Evolutionary conservation across 805 yeast genomes (phyloP), one percentile per base, ranked within the genome.

Genomic region (Clavispora phyllophila): DNA sequence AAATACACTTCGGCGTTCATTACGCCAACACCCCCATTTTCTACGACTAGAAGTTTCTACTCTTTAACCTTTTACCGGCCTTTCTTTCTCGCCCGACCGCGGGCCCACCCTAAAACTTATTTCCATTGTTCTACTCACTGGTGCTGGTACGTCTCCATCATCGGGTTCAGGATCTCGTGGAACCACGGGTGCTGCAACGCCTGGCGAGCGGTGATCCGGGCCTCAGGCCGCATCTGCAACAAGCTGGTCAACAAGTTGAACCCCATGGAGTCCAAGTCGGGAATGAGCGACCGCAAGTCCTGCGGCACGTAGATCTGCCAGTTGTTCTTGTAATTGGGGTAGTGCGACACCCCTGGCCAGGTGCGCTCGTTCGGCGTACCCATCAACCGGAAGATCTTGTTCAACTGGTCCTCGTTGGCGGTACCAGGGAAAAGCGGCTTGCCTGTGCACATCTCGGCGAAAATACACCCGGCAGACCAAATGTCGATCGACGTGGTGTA

Each of bases 361-460:
- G 95, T 83, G 47, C 84, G 73, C 63, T 93, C 99, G 57, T 84
- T 87, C 32, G 99, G 99, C 2, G 99, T 93, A 18, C 99, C 99
- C 85, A 93, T 81, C 20, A 90, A 72, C 60, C 95, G 80, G 70
- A 93, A 93, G 40, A 93, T 93, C 60, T 87, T 87, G 63, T 84
- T 78, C 54, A 93, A 75, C 65, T 93, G 98, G 66, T 93, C 99
- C 43, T 93, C 97, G 63, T 91, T 95, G 32, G 96, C 87, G 10
- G 91, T 82, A 25, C 99, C 99, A 17, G 98, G 96, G 65, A 93
- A 93, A 40, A 93, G 70, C 1, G 99, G 98, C 57, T 91, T 84
- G 25, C 99, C 96, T n/a, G 96, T 87, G 58, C 93, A 84, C 98
- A 93, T 91, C 60, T 93, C 99, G 3, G 97, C 98, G 62, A 93